Conservation (phyloP, 495 filamentous ascomycete species). For the Emericellopsis terricola region DNA sequence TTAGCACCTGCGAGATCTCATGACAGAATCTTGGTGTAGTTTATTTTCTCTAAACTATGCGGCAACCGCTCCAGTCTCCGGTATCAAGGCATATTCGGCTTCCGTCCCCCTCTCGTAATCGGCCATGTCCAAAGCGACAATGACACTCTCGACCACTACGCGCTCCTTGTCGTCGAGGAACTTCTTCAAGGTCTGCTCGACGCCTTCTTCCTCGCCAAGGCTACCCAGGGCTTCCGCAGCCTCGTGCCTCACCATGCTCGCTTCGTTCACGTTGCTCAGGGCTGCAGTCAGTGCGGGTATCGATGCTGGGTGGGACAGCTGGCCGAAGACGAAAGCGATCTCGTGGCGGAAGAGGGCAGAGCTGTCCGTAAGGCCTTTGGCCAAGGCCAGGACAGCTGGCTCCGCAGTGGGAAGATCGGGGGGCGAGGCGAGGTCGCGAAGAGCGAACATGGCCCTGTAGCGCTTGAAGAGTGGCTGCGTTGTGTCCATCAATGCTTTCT, state of each 20-base stretch:
- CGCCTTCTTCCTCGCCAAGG: slow-evolving; percentile 81
- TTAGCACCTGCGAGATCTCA: slow-evolving; percentile 17
- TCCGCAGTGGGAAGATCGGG: slow-evolving; percentile 76
- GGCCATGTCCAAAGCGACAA: slow-evolving; percentile 96
- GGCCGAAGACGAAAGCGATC: slow-evolving; percentile 95
- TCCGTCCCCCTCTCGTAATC: slow-evolving; percentile 85
- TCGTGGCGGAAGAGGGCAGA: slow-evolving; percentile 96
- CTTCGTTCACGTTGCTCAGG: slow-evolving; percentile 62
- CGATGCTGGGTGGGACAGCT: slow-evolving; percentile 86
- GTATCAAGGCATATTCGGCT: slow-evolving; percentile 79
- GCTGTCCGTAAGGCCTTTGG: slow-evolving; percentile 69
- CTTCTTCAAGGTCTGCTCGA: slow-evolving; percentile 64
- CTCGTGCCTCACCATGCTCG: slow-evolving; percentile 93
- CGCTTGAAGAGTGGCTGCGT: slow-evolving; percentile 68
- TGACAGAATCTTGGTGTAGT: too few species aligned
- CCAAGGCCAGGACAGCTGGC: slow-evolving; percentile 65
- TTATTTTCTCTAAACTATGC: slow-evolving; percentile 7
- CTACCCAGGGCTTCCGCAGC: slow-evolving; percentile 96
- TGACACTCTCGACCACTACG: slow-evolving; percentile 84
- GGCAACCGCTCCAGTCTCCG: slow-evolving; percentile 27
- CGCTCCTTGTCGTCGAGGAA: slow-evolving; percentile 82
- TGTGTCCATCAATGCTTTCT: slow-evolving; percentile 61
- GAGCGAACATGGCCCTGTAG: slow-evolving; percentile 95
- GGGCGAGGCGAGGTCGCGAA: slow-evolving; percentile 83
- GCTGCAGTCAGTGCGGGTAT: slow-evolving; percentile 73